Percentiles rank a stretch among this genome's conserved stretches.
Conservation (phyloP, 306 rosid genomes). For the Betula pendula region DNA sequence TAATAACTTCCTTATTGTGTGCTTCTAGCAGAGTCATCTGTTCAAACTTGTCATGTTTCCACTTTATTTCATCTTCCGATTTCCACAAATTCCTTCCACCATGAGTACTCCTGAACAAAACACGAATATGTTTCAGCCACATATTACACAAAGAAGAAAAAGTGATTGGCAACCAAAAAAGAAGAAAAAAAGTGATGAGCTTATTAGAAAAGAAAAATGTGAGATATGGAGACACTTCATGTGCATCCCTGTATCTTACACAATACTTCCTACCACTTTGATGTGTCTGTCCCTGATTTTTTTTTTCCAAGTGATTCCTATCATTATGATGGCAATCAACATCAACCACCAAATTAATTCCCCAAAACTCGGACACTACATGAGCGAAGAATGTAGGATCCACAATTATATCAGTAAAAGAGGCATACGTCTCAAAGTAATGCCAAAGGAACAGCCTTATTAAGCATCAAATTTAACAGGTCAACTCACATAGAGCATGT, state of each 20-base stretch:
- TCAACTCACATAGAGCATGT: not conserved
- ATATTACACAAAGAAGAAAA: not conserved
- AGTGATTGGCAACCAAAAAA: not conserved
- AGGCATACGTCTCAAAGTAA: not conserved
- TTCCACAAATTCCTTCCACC: not conserved
- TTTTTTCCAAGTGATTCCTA: not conserved
- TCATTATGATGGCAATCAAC: not conserved
- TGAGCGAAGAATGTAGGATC: not conserved
- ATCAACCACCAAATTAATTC: not conserved
- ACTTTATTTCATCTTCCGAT: conserved; percentile 1
- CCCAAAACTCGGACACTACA: not conserved
- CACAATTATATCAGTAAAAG: not conserved
- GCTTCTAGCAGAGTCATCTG: conserved; percentile 15
- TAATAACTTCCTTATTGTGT: not conserved
- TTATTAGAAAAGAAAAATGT: not conserved
- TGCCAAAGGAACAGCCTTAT: not conserved
- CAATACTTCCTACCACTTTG: not conserved
- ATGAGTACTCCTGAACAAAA: conserved; percentile 18
- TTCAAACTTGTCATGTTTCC: conserved; percentile 34
- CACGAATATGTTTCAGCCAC: conserved; percentile 7
- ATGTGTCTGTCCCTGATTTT: not conserved
- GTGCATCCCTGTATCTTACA: not conserved
- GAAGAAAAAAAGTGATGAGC: too few relatives aligned
- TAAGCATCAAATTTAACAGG: not conserved
- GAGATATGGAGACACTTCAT: not conserved